Conservation (phyloP, 1,139 yeast genomes). For the Geotrichum bryndzae region DNA sequence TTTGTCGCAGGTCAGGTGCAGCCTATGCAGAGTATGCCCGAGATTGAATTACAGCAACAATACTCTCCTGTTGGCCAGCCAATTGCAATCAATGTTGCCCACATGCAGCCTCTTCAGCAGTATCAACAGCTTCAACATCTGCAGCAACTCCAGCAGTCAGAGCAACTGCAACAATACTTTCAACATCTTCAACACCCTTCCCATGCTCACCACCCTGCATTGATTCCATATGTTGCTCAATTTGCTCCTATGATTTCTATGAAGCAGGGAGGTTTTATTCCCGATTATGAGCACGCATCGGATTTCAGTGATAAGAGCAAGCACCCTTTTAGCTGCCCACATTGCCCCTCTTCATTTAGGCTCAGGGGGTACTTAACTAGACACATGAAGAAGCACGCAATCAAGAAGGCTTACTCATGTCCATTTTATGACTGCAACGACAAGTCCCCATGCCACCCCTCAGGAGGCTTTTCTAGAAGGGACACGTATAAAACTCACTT, state of each 20-base stretch:
- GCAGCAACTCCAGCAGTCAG: background rate
- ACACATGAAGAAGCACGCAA: slow-evolving; percentile 85
- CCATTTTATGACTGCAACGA: slow-evolving; percentile 57
- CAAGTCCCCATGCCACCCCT: slow-evolving; percentile 62
- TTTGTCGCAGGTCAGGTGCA: background rate
- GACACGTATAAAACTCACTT: slow-evolving; percentile 94
- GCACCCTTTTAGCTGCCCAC: slow-evolving; percentile 43
- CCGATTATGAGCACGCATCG: background rate
- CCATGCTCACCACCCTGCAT: background rate
- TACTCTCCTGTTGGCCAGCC: background rate
- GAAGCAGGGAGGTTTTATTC: background rate
- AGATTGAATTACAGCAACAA: background rate
- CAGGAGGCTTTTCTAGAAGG: slow-evolving; percentile 91
- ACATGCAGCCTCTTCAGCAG: background rate
- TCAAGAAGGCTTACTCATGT: slow-evolving; percentile 79
- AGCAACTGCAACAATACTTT: background rate
- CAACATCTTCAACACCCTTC: background rate
- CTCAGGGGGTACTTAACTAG: slow-evolving; percentile 89
- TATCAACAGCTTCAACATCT: background rate
- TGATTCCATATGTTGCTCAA: background rate
- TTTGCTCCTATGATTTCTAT: background rate
- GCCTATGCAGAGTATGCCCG: background rate
- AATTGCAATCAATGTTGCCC: background rate
- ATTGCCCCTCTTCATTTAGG: slow-evolving; percentile 72
- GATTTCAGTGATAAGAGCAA: background rate